Conservation (phyloP, 179 eudicot species). For the Sideroxylon spinosum region DNA sequence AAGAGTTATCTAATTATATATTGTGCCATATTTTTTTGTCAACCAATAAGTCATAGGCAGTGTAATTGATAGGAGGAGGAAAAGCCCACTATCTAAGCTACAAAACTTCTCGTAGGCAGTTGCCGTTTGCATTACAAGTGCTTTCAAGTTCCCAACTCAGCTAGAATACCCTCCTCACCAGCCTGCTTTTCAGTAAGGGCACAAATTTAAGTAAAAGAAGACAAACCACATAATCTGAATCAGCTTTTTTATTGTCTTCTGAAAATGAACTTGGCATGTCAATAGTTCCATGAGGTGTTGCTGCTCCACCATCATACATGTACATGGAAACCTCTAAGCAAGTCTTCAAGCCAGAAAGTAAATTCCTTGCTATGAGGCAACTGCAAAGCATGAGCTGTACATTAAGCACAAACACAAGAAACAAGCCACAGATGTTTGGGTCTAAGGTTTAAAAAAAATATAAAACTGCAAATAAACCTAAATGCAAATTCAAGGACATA, state of each 20-base stretch:
- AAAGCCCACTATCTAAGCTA: conserved; percentile 7
- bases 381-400: conserved; percentile 41
- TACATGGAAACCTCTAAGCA: conserved; percentile 74
- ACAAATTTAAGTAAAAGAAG: conserved; percentile 8
- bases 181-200: conserved; percentile 1
- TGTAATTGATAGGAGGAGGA: neutral
- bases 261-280: conserved; percentile 34
- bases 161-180: conserved; percentile 2
- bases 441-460: neutral
- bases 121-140: neutral
- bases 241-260: conserved; percentile 45
- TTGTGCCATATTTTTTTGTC: neutral
- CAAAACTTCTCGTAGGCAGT: neutral
- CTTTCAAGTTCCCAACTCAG: neutral
- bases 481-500: neutral
- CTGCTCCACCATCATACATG: conserved; percentile 55
- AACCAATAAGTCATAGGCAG: neutral
- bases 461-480: neutral
- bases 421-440: neutral
- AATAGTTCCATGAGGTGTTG: conserved; percentile 35
- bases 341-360: conserved; percentile 82
- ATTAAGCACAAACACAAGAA: neutral
- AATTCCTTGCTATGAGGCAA: conserved; percentile 84
- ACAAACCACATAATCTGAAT: conserved; percentile 46
- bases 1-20: neutral